phyloP scores from a whole-genome alignment of 2,329 filamentous ascomycete genomes.

The Neonectria hederae region DNA sequence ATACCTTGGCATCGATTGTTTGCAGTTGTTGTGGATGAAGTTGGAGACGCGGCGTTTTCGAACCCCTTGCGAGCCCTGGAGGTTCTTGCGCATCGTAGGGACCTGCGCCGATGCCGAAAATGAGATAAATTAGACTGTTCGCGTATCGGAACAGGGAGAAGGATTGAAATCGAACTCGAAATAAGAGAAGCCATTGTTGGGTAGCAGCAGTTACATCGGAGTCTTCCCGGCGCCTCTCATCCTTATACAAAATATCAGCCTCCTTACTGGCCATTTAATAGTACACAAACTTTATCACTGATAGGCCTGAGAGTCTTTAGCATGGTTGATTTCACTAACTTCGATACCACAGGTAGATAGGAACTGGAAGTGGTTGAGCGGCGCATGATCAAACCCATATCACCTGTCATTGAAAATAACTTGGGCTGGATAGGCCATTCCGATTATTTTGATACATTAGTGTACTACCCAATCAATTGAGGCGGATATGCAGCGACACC shows the following conservation, averaged over 20 bases:
- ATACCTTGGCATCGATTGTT: not conserved
- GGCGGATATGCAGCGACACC: not conserved
- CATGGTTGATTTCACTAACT: not conserved
- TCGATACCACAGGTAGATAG: not conserved
- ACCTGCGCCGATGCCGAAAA: not conserved
- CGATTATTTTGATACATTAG: too few relatives aligned
- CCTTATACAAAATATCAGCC: too few relatives aligned
- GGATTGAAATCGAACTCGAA: not conserved
- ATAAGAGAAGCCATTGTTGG: not conserved
- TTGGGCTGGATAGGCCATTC: too few relatives aligned
- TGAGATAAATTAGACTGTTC: too few relatives aligned
- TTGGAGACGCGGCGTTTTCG: conserved; percentile 4
- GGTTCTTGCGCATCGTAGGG: conserved; percentile 6
- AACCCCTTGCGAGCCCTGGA: conserved; percentile 7
- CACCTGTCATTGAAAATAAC: not conserved
- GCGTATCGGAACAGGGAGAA: too few relatives aligned
- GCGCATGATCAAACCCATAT: not conserved
- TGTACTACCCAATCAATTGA: not conserved
- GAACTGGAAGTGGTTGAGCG: not conserved
- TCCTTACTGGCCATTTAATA: not conserved
- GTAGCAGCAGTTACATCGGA: not conserved
- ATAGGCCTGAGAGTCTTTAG: too few relatives aligned
- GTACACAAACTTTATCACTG: too few relatives aligned
- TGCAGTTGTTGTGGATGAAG: conserved; percentile 1
- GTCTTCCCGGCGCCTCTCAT: not conserved